Evolutionary conservation across 345 rosid genomes (phyloP), one percentile per base, ranked within the genome.

Genomic region (Gossypium mustelinum): DNA sequence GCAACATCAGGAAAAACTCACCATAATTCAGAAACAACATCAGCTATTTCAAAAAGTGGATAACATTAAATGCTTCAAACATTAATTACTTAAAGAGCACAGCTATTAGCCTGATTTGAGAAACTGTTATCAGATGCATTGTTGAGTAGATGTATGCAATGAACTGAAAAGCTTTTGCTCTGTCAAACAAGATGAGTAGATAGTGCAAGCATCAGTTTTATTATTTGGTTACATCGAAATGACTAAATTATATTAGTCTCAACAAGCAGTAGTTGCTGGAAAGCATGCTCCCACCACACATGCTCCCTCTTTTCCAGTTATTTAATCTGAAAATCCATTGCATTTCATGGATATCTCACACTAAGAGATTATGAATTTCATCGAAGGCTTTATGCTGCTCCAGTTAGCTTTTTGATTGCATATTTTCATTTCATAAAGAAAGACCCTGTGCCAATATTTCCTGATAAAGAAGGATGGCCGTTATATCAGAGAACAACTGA

Each of bases 1-100:
- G 17, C 45, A 67, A 20, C 34, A 43, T 72, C 64, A 57, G 51
- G 24, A 72, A 43, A 39, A 72, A 56, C 34, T 70, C 24, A 20
- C 10, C 25, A 55, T 20, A 29, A n/a, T 18, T 71, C 24, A 18
- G 45, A 52, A 69, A 67, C 54, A 45, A 66, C 29, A 20, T 44
- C 54, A 44, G 25, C 52, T 34, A 60, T 62, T 39, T 41, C 24
- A 63, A 51, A 56, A 25, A 34, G 58, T 48, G 20, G 29, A 57
- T 55, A 73, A 22, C 16, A 3, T 22, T n/a, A 24, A 39, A 71
- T 17, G 48, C 68, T 39, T 63, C 50, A 63, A 5, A n/a, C n/a
- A 39, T 39, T 41, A 41, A 17, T 16, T 16, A 34, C 41, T 63
- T 16, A 39, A 29, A 17, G 47, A 63, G 25, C 7, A 9, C 7